phyloP scores from a whole-genome alignment of 1,139 yeast species.

The Diutina pseudorugosa region DNA sequence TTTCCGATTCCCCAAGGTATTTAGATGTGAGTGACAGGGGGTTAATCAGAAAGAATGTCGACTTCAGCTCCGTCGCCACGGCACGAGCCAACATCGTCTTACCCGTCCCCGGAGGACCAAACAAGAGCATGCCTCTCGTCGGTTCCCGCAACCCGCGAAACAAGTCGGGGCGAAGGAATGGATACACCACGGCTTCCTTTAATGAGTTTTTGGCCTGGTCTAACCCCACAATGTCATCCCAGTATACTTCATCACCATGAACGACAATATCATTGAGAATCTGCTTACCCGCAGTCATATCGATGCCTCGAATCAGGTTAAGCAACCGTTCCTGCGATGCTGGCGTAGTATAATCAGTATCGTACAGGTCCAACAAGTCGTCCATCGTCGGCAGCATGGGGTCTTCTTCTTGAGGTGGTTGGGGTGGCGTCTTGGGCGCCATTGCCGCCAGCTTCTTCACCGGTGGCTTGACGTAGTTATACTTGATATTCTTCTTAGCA shows the following conservation, averaged over 20 bases:
- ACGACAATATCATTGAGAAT: slow-evolving; percentile 86
- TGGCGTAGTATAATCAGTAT: slow-evolving; percentile 11
- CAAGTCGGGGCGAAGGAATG: slow-evolving; percentile 86
- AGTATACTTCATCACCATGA: slow-evolving; percentile 88
- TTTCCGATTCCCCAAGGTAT: slow-evolving; percentile 88
- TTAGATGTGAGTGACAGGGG: slow-evolving; percentile 90
- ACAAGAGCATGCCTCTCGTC: slow-evolving; percentile 86
- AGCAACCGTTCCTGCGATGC: slow-evolving; percentile 47
- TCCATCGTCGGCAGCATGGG: slow-evolving; percentile 16
- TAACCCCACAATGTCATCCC: slow-evolving; percentile 95
- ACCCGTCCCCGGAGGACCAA: slow-evolving; percentile 99
- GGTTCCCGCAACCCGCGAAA: slow-evolving; percentile 91
- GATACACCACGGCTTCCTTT: slow-evolving; percentile 94
- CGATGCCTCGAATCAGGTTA: slow-evolving; percentile 27
- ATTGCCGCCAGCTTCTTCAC: slow-evolving; percentile 4
- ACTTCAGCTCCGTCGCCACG: slow-evolving; percentile 91
- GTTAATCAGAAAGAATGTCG: slow-evolving; percentile 86
- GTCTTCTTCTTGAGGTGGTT: slow-evolving; percentile 5
- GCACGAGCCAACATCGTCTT: slow-evolving; percentile 97
- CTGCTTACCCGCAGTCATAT: slow-evolving; percentile 36
- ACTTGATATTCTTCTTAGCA: slow-evolving; percentile 9
- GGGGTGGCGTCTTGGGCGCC: not conserved
- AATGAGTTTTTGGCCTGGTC: slow-evolving; percentile 82
- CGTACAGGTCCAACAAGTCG: slow-evolving; percentile 16
- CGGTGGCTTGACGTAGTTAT: slow-evolving; percentile 6